These are phyloP conservation scores for Xylariaceae sp. DNA, from an alignment of 2,329 filamentous ascomycete species.

Conservation along the genomic window DNA sequence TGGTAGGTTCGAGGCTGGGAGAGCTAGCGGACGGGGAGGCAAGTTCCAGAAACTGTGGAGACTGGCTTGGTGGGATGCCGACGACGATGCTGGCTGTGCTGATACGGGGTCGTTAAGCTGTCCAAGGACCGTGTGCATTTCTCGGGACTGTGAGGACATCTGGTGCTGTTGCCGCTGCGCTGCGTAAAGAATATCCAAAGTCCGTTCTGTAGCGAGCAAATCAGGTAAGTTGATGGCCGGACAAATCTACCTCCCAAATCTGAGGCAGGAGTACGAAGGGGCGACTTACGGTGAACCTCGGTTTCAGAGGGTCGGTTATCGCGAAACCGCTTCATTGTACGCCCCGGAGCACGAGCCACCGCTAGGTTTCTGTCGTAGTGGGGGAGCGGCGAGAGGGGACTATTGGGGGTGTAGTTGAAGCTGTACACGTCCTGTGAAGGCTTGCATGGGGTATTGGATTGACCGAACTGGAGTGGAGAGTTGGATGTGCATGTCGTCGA, in stretches of 20 bases:
- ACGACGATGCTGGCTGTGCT: slow-evolving; percentile 10
- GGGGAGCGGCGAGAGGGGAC: slow-evolving; percentile 24
- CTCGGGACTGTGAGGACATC: no score
- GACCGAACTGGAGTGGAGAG: slow-evolving; percentile 32
- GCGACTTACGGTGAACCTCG: slow-evolving; percentile 51
- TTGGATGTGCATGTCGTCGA: slow-evolving; percentile 42
- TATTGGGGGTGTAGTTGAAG: slow-evolving; percentile 24
- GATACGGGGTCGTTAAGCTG: slow-evolving; percentile 8
- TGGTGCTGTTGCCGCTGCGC: slow-evolving; percentile 39
- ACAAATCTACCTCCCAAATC: neutral
- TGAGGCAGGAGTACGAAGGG: neutral
- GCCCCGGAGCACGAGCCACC: slow-evolving; percentile 43
- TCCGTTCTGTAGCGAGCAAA: slow-evolving; percentile 41
- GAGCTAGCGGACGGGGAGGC: slow-evolving; percentile 32
- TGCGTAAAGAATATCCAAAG: slow-evolving; percentile 52
- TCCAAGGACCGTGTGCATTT: no score
- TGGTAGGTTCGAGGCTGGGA: slow-evolving; percentile 21
- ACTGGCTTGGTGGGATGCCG: slow-evolving; percentile 39
- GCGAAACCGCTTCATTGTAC: slow-evolving; percentile 57
- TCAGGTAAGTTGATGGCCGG: slow-evolving; percentile 16
- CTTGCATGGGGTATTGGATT: slow-evolving; percentile 19
- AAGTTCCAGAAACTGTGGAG: slow-evolving; percentile 60
- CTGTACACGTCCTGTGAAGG: slow-evolving; percentile 31
- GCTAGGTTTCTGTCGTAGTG: slow-evolving; percentile 18
- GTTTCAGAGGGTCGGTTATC: slow-evolving; percentile 53